Base-by-base conservation (phyloP, 495 filamentous ascomycete genomes). In the Trichoderma reesei region DNA sequence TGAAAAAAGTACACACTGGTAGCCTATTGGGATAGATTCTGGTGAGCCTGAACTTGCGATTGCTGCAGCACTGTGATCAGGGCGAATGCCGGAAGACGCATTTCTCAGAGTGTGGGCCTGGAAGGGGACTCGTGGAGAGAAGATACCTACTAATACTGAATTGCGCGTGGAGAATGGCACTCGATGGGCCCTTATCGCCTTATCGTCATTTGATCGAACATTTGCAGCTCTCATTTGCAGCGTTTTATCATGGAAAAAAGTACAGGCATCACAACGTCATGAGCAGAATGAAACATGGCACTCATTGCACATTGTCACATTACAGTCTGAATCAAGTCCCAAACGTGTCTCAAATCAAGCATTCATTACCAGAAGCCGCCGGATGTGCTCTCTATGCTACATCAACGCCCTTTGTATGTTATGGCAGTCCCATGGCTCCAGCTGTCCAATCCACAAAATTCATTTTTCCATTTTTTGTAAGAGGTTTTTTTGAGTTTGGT, bases 381-480 rank as follows among this genome's bases (percentile, higher is more conserved):
- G 18, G 61, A 63, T 63, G 61, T 65, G 63, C 38, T 56, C 51
- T 71, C 68, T 72, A 70, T 69, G 72, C 68, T 75, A 74, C 74
- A 76, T 71, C 68, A 75, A 72, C 73, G 72, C 73, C 26, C 73
- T 67, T 56, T 56, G 51, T 56, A 10, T 56, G 51, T 31, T 56
- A 39, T 39, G 59, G 59, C 59, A 69, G 61, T 64, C 66, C 60
- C 37, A 59, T 61, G 48, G 42, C 63, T 65, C 66, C 65, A 51
- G 18, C 69, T 41, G 68, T 71, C 70, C 51, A 56, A 56, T 56
- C 51, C 51, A 56, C 51, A 56, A 72, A 68, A 73, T 71, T 71
- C 67, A 65, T 68, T 71, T 67, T 70, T 62, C 51, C 66, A 44
- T 4, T 56, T 56, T 56, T 56, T 18, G 34, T 33, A 56, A 56